Conservation (phyloP, 805 yeast genomes). For the fission yeast (Schizosaccharomyces pombe) region ASM294v3 CU329670.1:2827001-2827500, state of each 20-base stretch:
- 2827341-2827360: neutral
- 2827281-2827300: neutral
- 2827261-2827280: neutral
- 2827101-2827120: conserved; percentile 2
- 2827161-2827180: neutral
- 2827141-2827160: neutral
- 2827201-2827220: neutral
- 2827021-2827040: neutral
- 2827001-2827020: too few species aligned
- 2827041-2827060: neutral
- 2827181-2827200: neutral
- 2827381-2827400: neutral
- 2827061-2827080: neutral
- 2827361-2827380: neutral
- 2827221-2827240: neutral
- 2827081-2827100: neutral
- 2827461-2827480: neutral
- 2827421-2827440: neutral
- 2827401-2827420: neutral
- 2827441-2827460: neutral
- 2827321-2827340: neutral
- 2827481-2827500: neutral
- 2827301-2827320: neutral
- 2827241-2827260: neutral
- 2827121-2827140: neutral